A percentile compares a stretch with the other conserved stretches of the same genome.
Conservation (phyloP, 1,284 basidiomycete genomes). For the Takashimella tepidaria region DNA sequence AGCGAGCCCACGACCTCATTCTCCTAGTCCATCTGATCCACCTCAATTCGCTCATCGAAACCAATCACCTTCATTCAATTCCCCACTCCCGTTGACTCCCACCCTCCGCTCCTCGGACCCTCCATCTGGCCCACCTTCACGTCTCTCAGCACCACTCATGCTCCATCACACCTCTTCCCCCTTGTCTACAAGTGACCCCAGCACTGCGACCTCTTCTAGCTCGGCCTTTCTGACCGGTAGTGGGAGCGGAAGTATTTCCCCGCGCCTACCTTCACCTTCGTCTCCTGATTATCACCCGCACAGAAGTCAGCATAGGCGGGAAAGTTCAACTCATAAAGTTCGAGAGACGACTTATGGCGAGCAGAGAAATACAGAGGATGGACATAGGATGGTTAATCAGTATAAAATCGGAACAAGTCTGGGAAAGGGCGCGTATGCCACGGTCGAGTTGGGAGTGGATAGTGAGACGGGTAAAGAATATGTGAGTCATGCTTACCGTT, state of each 20-base stretch:
- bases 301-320: constrained; percentile 26
- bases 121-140: neutral
- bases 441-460: constrained; percentile 45
- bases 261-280: constrained; percentile 23
- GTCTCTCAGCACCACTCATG: neutral
- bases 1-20: constrained; percentile 1
- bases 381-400: constrained; percentile 46
- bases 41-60: constrained; percentile 2
- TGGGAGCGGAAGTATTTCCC: neutral
- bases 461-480: constrained; percentile 45
- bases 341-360: constrained; percentile 45
- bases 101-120: neutral
- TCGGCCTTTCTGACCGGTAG: neutral
- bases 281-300: constrained; percentile 19
- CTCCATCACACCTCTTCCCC: neutral
- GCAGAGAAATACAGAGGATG: constrained; percentile 36
- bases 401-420: constrained; percentile 44
- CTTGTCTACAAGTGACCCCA: neutral
- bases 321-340: constrained; percentile 40
- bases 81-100: constrained; percentile 1
- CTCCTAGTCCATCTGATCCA: constrained; percentile 2
- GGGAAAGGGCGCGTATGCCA: constrained; percentile 48
- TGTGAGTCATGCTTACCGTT: constrained; percentile 23
- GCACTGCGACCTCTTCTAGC: neutral
- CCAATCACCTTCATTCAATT: constrained; percentile 4